Evolutionary conservation across 495 filamentous ascomycete genomes (phyloP).

Genomic region (Glarea lozoyensis): DNA sequence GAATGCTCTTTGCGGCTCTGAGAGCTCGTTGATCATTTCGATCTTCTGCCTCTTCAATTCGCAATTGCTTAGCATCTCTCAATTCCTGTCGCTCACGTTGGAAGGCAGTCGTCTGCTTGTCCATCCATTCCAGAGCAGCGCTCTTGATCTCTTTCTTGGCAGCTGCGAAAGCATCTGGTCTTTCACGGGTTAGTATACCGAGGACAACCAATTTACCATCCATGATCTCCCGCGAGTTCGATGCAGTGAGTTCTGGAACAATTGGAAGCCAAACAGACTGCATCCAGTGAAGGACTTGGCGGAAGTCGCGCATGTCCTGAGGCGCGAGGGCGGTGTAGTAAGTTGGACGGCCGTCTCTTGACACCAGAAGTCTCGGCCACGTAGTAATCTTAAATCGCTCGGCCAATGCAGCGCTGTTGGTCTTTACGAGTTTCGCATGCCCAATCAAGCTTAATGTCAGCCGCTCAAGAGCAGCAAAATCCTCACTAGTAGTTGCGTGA

Average conservation of each 20-base stretch:
- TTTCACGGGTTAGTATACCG: conserved; percentile 73
- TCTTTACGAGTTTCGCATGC: conserved; percentile 86
- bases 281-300: conserved; percentile 84
- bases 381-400: conserved; percentile 89
- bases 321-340: conserved; percentile 82
- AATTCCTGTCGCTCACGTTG: conserved; percentile 86
- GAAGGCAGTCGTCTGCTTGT: conserved; percentile 83
- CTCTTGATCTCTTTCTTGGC: conserved; percentile 89
- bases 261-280: conserved; percentile 94
- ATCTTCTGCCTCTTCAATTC: conserved; percentile 94
- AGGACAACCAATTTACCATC: conserved; percentile 86
- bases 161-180: conserved; percentile 66
- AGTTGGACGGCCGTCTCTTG: conserved; percentile 76
- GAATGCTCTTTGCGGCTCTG: conserved; percentile 81
- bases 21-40: conserved; percentile 81
- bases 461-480: conserved; percentile 81
- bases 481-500: conserved; percentile 82
- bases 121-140: conserved; percentile 95
- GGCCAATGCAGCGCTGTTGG: conserved; percentile 59
- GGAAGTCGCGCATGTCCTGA: conserved; percentile 80
- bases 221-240: conserved; percentile 92
- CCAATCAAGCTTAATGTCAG: conserved; percentile 80
- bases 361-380: conserved; percentile 85
- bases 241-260: conserved; percentile 84
- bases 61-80: conserved; percentile 85